These are phyloP conservation scores for Gossypium arboreum DNA, from an alignment of 345 rosid genomes.

Conservation along the genomic window DNA sequence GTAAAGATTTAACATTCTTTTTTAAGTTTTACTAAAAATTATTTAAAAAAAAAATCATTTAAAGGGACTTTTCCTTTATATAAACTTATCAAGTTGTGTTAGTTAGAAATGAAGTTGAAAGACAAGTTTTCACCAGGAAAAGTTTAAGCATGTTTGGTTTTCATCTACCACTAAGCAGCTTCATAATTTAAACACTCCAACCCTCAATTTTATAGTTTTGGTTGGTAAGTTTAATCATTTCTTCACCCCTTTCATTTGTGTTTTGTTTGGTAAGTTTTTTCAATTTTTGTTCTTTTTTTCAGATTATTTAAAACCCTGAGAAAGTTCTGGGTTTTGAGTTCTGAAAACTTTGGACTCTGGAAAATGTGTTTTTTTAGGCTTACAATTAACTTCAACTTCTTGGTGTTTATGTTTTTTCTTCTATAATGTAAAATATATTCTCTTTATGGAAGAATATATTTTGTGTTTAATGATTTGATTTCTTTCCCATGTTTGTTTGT, in stretches of 20 bases:
- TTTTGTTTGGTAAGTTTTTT: not conserved
- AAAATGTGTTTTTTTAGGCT: not conserved
- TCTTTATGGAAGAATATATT: not conserved
- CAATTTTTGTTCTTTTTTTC: not conserved
- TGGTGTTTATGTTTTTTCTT: too few relatives aligned
- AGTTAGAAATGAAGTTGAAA: not conserved
- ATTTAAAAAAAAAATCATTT: not conserved
- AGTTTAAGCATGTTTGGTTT: not conserved
- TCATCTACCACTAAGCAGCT: not conserved
- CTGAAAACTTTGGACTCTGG: not conserved
- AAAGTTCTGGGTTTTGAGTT: slow-evolving; percentile 7
- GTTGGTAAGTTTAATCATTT: not conserved
- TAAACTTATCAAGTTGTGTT: slow-evolving; percentile 1
- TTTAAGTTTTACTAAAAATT: not conserved
- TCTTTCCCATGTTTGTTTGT: not conserved
- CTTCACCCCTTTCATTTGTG: too few relatives aligned
- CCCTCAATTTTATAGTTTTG: not conserved
- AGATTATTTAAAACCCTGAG: not conserved
- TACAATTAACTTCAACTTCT: not conserved
- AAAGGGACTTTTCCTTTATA: not conserved
- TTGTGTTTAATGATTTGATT: not conserved
- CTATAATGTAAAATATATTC: not conserved
- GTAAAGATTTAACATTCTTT: not conserved
- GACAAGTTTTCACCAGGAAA: not conserved
- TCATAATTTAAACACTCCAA: not conserved